Evolutionary conservation across 73 alveolate species (phyloP).

Genomic region (Blepharisma japonicum): DNA sequence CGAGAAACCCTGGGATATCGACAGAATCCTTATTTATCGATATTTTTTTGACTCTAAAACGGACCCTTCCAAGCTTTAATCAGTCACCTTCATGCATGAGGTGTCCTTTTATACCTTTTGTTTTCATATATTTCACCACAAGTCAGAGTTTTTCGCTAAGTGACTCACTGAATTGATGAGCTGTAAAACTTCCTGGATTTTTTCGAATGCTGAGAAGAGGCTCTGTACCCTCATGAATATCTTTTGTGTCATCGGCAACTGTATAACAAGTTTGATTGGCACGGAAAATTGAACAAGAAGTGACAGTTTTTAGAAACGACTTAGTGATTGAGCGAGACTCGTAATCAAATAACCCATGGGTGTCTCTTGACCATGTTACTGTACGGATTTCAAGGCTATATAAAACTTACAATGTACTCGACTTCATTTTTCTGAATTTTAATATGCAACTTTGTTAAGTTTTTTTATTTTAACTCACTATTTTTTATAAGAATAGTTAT

Average conservation of each 20-base stretch:
- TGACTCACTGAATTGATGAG: no score
- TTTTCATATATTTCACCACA: constrained; percentile 17
- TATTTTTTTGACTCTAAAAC: constrained; percentile 18
- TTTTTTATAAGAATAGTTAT: no score
- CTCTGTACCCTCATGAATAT: no score
- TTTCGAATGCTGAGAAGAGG: no score
- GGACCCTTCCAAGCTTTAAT: constrained; percentile 25
- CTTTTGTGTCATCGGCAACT: no score
- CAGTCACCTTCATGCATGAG: constrained; percentile 24
- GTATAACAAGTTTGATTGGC: no score
- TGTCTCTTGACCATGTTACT: constrained; percentile 54
- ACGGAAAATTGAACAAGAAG: no score
- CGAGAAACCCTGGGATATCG: no score
- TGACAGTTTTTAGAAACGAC: constrained; percentile 23
- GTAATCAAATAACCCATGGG: constrained; percentile 64
- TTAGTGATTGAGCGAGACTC: constrained; percentile 44
- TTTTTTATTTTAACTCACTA: no score
- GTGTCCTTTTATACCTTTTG: background rate
- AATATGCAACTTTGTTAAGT: no score
- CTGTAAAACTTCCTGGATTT: no score
- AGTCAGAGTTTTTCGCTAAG: constrained; percentile 10
- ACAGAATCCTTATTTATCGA: background rate
- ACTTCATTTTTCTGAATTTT: no score
- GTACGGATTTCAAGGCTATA: constrained; percentile 38
- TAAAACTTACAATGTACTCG: background rate